These are phyloP conservation scores for Emmonsia crescens DNA, from an alignment of 2,329 filamentous ascomycete genomes.

Conservation along the genomic window DNA sequence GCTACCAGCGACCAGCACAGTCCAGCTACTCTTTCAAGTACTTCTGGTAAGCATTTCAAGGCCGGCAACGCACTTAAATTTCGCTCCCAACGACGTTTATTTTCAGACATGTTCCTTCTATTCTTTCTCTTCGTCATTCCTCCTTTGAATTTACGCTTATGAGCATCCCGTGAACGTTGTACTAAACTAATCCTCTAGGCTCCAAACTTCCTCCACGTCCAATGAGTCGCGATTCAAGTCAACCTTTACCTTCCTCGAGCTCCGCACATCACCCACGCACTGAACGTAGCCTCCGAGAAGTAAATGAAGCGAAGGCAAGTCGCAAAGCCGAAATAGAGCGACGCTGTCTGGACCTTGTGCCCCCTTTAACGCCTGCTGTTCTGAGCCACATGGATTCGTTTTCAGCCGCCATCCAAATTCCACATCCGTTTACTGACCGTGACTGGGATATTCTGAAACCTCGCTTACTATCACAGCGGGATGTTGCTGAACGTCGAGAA, in stretches of 20 bases:
- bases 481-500: conserved; percentile 50
- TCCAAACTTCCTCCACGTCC: conserved; percentile 9
- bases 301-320: conserved; percentile 51
- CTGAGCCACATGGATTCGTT: conserved; percentile 63
- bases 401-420: conserved; percentile 60
- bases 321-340: conserved; percentile 61
- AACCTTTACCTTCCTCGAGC: background rate
- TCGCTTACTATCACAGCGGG: conserved; percentile 54
- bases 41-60: conserved; percentile 10
- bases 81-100: background rate
- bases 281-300: conserved; percentile 51
- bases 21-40: conserved; percentile 6
- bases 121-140: background rate
- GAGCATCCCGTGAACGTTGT: background rate
- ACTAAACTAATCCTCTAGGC: conserved; percentile 3
- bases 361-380: conserved; percentile 52
- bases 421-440: conserved; percentile 54
- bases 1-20: conserved; percentile 1
- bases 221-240: conserved; percentile 4
- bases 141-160: background rate
- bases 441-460: conserved; percentile 61
- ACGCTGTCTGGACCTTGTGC: conserved; percentile 54
- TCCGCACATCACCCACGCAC: conserved; percentile 13
- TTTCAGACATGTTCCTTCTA: background rate
- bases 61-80: background rate